Conservation (phyloP, 139 green algal species). For the Nannochloris sp. region DNA sequence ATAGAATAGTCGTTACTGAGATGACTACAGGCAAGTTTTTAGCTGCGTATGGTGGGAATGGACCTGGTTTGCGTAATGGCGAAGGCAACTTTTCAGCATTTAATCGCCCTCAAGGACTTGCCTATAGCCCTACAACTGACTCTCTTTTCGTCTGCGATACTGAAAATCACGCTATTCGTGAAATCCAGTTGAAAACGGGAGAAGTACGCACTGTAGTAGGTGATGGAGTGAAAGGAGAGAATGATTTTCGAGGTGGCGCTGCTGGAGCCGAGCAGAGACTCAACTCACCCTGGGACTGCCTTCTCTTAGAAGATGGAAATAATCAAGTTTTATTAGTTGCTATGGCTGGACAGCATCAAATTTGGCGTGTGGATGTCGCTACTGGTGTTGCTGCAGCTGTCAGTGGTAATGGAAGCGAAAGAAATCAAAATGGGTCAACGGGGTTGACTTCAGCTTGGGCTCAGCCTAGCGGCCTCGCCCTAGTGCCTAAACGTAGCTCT, state of each 20-base stretch:
- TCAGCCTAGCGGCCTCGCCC: conserved; percentile 60
- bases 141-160: conserved; percentile 66
- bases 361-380: conserved; percentile 52
- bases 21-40: conserved; percentile 38
- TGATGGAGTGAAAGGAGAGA: conserved; percentile 48
- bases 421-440: conserved; percentile 61
- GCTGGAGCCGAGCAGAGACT: conserved; percentile 39
- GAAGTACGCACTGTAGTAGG: conserved; percentile 52
- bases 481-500: conserved; percentile 18
- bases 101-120: conserved; percentile 54
- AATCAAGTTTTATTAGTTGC: conserved; percentile 31
- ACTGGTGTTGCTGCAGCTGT: conserved; percentile 23
- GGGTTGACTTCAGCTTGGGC: conserved; percentile 51
- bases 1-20: conserved; percentile 63
- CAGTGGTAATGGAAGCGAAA: conserved; percentile 59
- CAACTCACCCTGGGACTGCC: conserved; percentile 73
- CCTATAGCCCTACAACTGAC: conserved; percentile 21
- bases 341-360: conserved; percentile 70
- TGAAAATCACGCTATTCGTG: conserved; percentile 62
- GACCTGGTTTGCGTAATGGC: conserved; percentile 53
- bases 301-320: conserved; percentile 24
- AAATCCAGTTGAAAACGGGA: conserved; percentile 22
- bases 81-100: conserved; percentile 40
- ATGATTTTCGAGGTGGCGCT: conserved; percentile 53
- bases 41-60: conserved; percentile 50